These are phyloP conservation scores for Trichophaea hybrida DNA, from an alignment of 2,329 filamentous ascomycete genomes.

Conservation along the genomic window DNA sequence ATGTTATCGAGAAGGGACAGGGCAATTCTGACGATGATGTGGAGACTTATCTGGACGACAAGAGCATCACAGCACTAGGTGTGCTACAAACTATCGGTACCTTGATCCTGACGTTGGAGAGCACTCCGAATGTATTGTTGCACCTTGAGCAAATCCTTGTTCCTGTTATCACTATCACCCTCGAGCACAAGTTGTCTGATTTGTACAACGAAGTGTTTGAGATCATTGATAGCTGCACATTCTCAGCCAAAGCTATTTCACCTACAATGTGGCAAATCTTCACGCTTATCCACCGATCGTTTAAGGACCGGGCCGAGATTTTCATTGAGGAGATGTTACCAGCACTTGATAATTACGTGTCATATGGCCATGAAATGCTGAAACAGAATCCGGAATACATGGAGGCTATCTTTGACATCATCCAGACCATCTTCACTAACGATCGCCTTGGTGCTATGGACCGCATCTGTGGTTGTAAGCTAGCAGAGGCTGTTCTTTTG, in stretches of 20 bases:
- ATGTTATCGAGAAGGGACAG: constrained; percentile 73
- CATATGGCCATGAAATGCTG: constrained; percentile 71
- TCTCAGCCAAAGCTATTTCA: constrained; percentile 89
- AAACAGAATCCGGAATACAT: constrained; percentile 75
- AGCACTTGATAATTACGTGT: constrained; percentile 92
- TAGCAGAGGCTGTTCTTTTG: constrained; percentile 93
- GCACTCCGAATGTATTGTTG: constrained; percentile 84
- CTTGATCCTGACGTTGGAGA: constrained; percentile 89
- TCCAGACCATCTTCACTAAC: constrained; percentile 73
- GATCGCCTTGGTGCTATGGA: constrained; percentile 87
- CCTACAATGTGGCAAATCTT: constrained; percentile 98
- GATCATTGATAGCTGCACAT: constrained; percentile 98
- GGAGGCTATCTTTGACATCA: constrained; percentile 81
- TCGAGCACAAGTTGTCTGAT: constrained; percentile 96
- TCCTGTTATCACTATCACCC: constrained; percentile 88
- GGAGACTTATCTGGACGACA: constrained; percentile 89
- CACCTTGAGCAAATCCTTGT: constrained; percentile 93
- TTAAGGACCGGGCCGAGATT: constrained; percentile 91
- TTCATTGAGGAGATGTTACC: constrained; percentile 99
- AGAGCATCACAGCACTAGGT: constrained; percentile 92
- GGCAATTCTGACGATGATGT: constrained; percentile 62
- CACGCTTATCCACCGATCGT: constrained; percentile 88
- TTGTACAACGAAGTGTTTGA: constrained; percentile 97
- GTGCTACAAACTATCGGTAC: constrained; percentile 96
- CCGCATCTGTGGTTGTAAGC: constrained; percentile 90